Evolutionary conservation across 2,329 filamentous ascomycete genomes (phyloP).

Genomic region (Didymella keratinophila): DNA sequence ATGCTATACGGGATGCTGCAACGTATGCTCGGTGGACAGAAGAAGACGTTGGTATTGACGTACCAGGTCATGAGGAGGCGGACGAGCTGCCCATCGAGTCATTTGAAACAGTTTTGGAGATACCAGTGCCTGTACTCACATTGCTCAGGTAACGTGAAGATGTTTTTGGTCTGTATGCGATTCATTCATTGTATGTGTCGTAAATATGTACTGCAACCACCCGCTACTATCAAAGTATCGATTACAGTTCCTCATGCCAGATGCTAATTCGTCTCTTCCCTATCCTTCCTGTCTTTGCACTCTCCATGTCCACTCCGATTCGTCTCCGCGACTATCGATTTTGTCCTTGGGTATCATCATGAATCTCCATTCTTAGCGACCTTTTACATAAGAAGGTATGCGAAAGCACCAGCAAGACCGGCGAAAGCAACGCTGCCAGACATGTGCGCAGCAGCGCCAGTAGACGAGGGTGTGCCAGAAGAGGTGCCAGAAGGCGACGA

Average conservation of each 20-base stretch:
- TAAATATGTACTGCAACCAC: constrained; percentile 11
- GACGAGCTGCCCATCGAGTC: background rate
- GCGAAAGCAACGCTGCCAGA: constrained; percentile 37
- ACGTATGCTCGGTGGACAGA: background rate
- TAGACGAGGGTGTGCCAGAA: constrained; percentile 30
- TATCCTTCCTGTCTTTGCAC: background rate
- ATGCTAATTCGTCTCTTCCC: background rate
- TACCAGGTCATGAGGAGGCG: background rate
- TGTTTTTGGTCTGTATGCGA: background rate
- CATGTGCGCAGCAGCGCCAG: constrained; percentile 39
- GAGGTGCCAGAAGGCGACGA: constrained; percentile 24
- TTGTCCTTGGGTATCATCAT: constrained; percentile 24
- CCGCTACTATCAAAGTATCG: constrained; percentile 8
- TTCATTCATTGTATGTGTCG: background rate
- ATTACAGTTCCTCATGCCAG: constrained; percentile 5
- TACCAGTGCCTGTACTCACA: background rate
- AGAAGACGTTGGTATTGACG: background rate
- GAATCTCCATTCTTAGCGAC: constrained; percentile 2
- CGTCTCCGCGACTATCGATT: background rate
- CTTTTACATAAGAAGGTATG: constrained; percentile 43
- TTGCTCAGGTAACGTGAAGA: background rate
- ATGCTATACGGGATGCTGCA: background rate
- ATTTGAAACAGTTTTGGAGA: background rate
- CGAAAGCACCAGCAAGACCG: constrained; percentile 39
- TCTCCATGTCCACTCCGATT: background rate